phyloP scores from a whole-genome alignment of 768 basidiomycete genomes.

The Dentipellis fragilis region DNA sequence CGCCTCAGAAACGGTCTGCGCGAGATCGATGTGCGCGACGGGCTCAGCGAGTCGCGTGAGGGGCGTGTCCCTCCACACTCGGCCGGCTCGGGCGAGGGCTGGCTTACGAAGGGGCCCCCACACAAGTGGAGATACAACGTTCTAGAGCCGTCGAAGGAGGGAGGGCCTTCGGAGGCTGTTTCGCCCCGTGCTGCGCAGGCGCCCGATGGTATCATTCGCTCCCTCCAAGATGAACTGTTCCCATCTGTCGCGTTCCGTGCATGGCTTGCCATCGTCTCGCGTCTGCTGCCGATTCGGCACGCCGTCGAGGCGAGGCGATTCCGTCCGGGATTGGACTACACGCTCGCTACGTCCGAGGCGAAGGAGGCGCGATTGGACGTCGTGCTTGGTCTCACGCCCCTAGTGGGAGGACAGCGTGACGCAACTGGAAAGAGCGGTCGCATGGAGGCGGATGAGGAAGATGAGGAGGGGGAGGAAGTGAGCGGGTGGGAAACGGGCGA shows the following conservation, averaged over 20 bases:
- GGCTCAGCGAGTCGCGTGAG: constrained; percentile 39
- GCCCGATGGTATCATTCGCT: constrained; percentile 50
- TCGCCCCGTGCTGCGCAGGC: constrained; percentile 43
- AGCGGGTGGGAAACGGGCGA: constrained; percentile 61
- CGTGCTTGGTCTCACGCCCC: constrained; percentile 78
- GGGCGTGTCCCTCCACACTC: constrained; percentile 55
- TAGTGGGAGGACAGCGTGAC: constrained; percentile 18
- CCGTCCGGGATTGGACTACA: constrained; percentile 89
- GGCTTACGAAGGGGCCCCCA: constrained; percentile 78
- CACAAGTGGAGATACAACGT: constrained; percentile 91
- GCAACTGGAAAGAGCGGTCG: not conserved
- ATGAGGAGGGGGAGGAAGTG: constrained; percentile 20
- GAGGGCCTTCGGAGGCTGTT: constrained; percentile 26
- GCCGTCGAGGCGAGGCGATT: constrained; percentile 79
- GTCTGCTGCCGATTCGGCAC: constrained; percentile 62
- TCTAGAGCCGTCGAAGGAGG: constrained; percentile 26
- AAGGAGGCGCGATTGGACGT: constrained; percentile 78
- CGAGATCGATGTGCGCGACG: constrained; percentile 55
- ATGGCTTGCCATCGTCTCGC: constrained; percentile 74
- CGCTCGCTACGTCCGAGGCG: constrained; percentile 81
- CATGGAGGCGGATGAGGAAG: constrained; percentile 19
- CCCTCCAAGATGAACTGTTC: constrained; percentile 71
- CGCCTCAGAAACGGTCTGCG: constrained; percentile 57
- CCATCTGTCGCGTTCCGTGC: constrained; percentile 76
- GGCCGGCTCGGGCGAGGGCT: constrained; percentile 47